Percentiles rank a stretch among this genome's conserved stretches.
phyloP scores from a whole-genome alignment of 805 yeast genomes.

The Barnettozyma pratensis region DNA sequence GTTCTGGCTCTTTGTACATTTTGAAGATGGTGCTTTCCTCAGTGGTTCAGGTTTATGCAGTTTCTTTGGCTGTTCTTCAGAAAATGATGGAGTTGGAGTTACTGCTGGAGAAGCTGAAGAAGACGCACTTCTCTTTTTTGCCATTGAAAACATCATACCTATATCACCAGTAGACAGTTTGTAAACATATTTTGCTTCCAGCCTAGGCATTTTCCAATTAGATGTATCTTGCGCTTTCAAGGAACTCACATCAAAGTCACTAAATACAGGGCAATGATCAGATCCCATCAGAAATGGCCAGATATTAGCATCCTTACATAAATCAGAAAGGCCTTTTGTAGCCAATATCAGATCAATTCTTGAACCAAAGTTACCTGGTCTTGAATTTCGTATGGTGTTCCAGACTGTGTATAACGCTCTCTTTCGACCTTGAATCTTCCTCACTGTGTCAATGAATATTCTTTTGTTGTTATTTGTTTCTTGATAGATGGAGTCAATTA shows the following conservation, averaged over 20 bases:
- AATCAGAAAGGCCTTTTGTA: conserved; percentile 32
- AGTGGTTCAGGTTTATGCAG: not conserved
- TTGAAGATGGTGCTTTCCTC: conserved; percentile 12
- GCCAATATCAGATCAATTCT: conserved; percentile 75
- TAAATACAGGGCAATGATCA: conserved; percentile 89
- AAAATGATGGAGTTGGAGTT: not conserved
- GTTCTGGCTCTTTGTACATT: not conserved
- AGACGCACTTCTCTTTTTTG: conserved; percentile 11
- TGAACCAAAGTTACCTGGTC: conserved; percentile 85
- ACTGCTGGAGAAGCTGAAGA: conserved; percentile 1
- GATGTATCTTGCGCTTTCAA: conserved; percentile 1
- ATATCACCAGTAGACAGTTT: conserved; percentile 33
- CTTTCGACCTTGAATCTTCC: conserved; percentile 51
- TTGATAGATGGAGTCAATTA: conserved; percentile 29
- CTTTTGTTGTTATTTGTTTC: conserved; percentile 32
- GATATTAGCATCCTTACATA: conserved; percentile 41
- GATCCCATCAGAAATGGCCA: conserved; percentile 75
- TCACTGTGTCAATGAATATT: conserved; percentile 51
- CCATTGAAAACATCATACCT: conserved; percentile 30
- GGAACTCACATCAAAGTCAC: conserved; percentile 46
- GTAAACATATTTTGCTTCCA: conserved; percentile 51
- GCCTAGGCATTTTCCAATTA: conserved; percentile 27
- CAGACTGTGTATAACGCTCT: conserved; percentile 82
- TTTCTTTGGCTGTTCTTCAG: not conserved
- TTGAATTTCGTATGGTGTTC: conserved; percentile 72